A percentile compares a stretch with the other conserved stretches of the same genome.
These are phyloP conservation scores for Plantago coronopus DNA, from an alignment of 305 asterid genomes.

Conservation along the genomic window DNA sequence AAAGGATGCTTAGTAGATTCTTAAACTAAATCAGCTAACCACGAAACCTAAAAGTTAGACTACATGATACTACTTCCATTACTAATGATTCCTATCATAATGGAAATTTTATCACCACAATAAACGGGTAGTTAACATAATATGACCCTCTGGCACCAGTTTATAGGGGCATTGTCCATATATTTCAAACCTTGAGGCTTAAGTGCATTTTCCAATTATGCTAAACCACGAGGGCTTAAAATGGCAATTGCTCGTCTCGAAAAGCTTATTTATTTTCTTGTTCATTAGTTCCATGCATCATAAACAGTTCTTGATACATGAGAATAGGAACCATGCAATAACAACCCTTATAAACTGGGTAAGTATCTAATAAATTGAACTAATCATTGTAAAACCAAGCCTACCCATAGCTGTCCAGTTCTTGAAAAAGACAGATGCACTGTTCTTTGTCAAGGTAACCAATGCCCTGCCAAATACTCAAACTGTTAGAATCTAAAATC, in stretches of 20 bases:
- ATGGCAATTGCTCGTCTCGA: not conserved
- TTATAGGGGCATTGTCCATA: too few species aligned
- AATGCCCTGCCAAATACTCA: slow-evolving; percentile 39
- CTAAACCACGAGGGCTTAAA: not conserved
- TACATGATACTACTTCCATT: too few species aligned
- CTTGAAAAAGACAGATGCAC: slow-evolving; percentile 79
- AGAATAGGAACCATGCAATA: not conserved
- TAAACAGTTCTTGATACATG: not conserved
- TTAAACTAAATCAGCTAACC: too few species aligned
- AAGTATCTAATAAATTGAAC: slow-evolving; percentile 15
- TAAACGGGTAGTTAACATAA: too few species aligned
- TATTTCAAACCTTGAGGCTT: not conserved
- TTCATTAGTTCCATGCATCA: not conserved
- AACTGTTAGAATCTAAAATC: not conserved
- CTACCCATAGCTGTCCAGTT: slow-evolving; percentile 92
- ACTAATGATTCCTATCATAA: too few species aligned
- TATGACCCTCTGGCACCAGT: too few species aligned
- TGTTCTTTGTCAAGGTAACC: slow-evolving; percentile 79
- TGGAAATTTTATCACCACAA: too few species aligned
- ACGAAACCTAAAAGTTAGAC: too few species aligned
- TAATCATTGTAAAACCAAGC: slow-evolving; percentile 12
- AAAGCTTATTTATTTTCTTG: not conserved
- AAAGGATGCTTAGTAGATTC: too few species aligned
- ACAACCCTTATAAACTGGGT: slow-evolving; percentile 5
- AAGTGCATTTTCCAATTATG: not conserved